These are phyloP conservation scores for Trypanosoma conorhini DNA, from an alignment of 208 protist genomes.

Conservation along the genomic window DNA sequence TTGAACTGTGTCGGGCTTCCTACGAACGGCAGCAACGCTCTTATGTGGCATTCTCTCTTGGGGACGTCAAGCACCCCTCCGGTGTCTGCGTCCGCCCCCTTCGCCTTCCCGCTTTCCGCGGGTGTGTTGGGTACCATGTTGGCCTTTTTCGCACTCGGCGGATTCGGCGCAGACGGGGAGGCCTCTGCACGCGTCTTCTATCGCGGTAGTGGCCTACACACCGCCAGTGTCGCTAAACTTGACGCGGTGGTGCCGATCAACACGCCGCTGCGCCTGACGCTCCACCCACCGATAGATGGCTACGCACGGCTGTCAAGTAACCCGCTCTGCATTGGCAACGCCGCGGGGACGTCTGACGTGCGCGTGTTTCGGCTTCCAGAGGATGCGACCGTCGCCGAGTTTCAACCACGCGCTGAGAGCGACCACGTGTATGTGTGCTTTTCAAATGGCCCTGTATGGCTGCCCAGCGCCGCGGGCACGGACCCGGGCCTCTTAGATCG, in stretches of 20 bases:
- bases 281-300: constrained; percentile 8
- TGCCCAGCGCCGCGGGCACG: neutral
- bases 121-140: constrained; percentile 15
- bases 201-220: neutral
- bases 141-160: constrained; percentile 24
- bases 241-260: neutral
- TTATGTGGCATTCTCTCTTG: constrained; percentile 6
- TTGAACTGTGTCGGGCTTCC: neutral
- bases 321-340: constrained; percentile 11
- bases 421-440: constrained; percentile 25
- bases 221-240: constrained; percentile 4
- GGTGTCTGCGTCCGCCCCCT: constrained; percentile 2
- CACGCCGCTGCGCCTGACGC: neutral
- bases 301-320: constrained; percentile 18
- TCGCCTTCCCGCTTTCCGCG: constrained; percentile 19
- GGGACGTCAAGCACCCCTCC: neutral
- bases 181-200: constrained; percentile 11
- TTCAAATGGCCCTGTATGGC: constrained; percentile 7
- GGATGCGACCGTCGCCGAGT: neutral
- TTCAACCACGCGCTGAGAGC: neutral
- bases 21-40: neutral
- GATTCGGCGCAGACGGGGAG: constrained; percentile 7
- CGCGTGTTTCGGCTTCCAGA: neutral
- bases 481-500: neutral
- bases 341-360: constrained; percentile 9